Percentiles rank a stretch among this genome's conserved stretches.
phyloP scores from a whole-genome alignment of 208 protist species.

The Wallacemonas rigidus region DNA sequence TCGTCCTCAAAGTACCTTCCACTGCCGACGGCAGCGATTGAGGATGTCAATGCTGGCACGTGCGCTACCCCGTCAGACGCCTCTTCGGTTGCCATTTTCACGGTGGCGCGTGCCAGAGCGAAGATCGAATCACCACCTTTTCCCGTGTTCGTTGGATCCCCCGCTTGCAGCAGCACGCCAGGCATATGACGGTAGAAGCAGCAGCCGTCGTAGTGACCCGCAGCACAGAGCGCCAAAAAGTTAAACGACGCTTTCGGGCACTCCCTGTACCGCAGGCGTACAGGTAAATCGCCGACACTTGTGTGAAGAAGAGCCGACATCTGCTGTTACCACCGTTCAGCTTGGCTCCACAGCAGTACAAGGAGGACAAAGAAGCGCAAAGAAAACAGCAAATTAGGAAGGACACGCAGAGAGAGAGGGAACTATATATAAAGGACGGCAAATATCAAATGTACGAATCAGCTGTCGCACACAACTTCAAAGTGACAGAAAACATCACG shows the following conservation, averaged over 20 bases:
- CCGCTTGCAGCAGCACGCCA: constrained; percentile 92
- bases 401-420: background rate
- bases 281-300: constrained; percentile 58
- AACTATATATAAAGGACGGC: too few relatives aligned
- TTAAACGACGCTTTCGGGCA: constrained; percentile 95
- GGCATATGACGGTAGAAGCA: constrained; percentile 94
- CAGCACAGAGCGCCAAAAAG: constrained; percentile 94
- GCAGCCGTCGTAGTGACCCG: constrained; percentile 94
- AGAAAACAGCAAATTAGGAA: background rate
- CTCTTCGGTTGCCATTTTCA: background rate
- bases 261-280: constrained; percentile 65
- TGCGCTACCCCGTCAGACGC: background rate
- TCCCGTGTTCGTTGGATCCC: constrained; percentile 92
- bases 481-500: too few relatives aligned
- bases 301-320: constrained; percentile 85
- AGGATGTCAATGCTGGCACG: constrained; percentile 5
- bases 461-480: too few relatives aligned
- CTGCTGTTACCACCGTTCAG: background rate
- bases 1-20: constrained; percentile 81
- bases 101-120: constrained; percentile 30
- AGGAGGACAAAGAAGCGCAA: background rate
- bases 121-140: constrained; percentile 95
- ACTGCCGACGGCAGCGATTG: constrained; percentile 20
- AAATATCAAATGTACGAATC: too few relatives aligned
- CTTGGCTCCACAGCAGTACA: background rate